These are phyloP conservation scores for Pyrenopolyporus hunteri DNA, from an alignment of 495 filamentous ascomycete species.

Conservation along the genomic window DNA sequence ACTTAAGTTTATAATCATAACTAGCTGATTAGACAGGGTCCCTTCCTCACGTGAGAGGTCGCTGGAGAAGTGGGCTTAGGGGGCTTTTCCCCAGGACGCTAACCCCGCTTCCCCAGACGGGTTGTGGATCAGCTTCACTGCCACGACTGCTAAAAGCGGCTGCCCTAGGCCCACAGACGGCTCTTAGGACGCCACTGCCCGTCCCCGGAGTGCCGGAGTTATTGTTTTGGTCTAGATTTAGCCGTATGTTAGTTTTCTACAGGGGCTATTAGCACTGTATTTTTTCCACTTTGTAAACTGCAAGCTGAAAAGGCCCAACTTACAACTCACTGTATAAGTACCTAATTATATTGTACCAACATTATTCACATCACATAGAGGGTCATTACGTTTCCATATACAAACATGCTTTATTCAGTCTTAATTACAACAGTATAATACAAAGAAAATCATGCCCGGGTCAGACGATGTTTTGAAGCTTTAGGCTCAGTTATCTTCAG, in stretches of 20 bases:
- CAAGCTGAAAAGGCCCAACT: too few relatives aligned
- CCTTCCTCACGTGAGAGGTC: conserved; percentile 28
- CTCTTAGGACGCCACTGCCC: too few relatives aligned
- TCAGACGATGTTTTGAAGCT: conserved; percentile 13
- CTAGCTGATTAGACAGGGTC: neutral
- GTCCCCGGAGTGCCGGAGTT: too few relatives aligned
- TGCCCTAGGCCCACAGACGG: conserved; percentile 6
- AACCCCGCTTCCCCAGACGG: conserved; percentile 38
- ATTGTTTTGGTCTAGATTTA: too few relatives aligned
- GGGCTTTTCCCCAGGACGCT: conserved; percentile 21
- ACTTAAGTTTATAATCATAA: neutral
- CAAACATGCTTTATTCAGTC: too few relatives aligned
- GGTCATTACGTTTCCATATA: too few relatives aligned
- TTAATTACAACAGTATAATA: neutral
- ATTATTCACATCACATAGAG: too few relatives aligned
- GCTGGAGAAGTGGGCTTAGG: conserved; percentile 20
- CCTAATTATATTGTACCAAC: too few relatives aligned
- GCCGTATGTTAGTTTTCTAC: too few relatives aligned
- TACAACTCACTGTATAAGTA: too few relatives aligned
- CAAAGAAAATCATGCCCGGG: conserved; percentile 9
- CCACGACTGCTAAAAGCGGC: conserved; percentile 14
- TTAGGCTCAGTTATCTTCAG: neutral
- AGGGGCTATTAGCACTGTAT: too few relatives aligned
- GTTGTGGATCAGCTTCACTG: conserved; percentile 17
- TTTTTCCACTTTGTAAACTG: too few relatives aligned